These are phyloP conservation scores for Suillus luteus DNA, from an alignment of 768 basidiomycete species.

Conservation along the genomic window DNA sequence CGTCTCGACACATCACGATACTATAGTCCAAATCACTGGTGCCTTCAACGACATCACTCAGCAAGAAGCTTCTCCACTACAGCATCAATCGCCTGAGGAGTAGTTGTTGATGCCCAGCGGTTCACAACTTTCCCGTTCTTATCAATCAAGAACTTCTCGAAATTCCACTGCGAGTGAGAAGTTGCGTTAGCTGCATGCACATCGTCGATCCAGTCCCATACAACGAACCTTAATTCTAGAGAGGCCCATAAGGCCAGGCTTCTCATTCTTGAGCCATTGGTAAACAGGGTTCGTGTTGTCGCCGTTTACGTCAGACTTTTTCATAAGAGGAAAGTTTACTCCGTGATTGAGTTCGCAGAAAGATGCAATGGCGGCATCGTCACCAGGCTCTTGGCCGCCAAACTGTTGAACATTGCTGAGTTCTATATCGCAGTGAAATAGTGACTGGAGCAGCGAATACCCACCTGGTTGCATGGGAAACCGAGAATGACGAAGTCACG, in stretches of 20 bases:
- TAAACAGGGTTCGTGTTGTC: conserved; percentile 80
- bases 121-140: conserved; percentile 50
- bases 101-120: conserved; percentile 77
- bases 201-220: conserved; percentile 35
- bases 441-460: not conserved
- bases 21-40: not conserved
- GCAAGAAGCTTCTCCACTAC: conserved; percentile 63
- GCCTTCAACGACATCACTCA: conserved; percentile 19
- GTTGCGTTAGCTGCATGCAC: conserved; percentile 4
- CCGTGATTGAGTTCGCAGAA: conserved; percentile 85
- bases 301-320: conserved; percentile 93
- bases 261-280: conserved; percentile 82
- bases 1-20: not conserved
- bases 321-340: conserved; percentile 88
- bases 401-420: conserved; percentile 50
- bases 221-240: conserved; percentile 35
- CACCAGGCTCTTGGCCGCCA: conserved; percentile 82
- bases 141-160: conserved; percentile 86
- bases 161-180: conserved; percentile 68
- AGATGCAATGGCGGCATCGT: conserved; percentile 69
- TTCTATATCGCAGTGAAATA: not conserved
- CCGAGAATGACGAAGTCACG: conserved; percentile 78
- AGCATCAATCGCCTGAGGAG: conserved; percentile 61
- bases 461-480: conserved; percentile 89
- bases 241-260: conserved; percentile 70